Evolutionary conservation across 495 filamentous ascomycete species (phyloP), one percentile per base, ranked within the genome.

Genomic region (Cercophora samala): DNA sequence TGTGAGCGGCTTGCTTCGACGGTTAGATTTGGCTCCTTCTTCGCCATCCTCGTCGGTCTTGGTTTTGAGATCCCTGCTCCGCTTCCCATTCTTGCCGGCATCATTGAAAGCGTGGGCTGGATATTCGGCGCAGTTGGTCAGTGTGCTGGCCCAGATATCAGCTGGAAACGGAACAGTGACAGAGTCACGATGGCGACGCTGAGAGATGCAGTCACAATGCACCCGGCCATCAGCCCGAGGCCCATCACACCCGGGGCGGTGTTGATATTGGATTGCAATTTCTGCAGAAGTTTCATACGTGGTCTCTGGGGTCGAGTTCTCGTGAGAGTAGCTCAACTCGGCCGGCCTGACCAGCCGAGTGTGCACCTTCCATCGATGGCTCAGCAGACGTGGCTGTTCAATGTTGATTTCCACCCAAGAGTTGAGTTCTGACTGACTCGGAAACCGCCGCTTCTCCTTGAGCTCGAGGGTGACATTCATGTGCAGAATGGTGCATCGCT

Each of bases 401-500:
- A 86, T 77, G 24, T 75, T 78, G 21, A 86, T 72, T 65, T 85
- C 80, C 23, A 83, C 76, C 63, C 79, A 78, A 24, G 79, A 80
- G 64, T 80, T 81, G 62, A 86, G 76, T 22, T 82, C 79, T 26
- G 82, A 81, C 4, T 79, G 77, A 37, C 76, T 70, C 9, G 81
- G 81, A 66, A 84, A 83, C 46, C 78, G 75, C 23, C 76, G 73
- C 15, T 79, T 77, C 13, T 78, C 75, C 64, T 80, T 79, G 6
- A 84, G 64, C 56, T 83, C 77, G 0, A 86, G 73, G 8, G 78
- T 77, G 13, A 78, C 76, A 51, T 84, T 78, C 70, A 86, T 80
- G 64, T 86, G 82, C 62, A 86, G 71, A n/a, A 85, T 78, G 63
- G 84, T 82, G 67, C 81, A 83, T n/a, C 70, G 72, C 60, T 76